Evolutionary conservation across 2,329 filamentous ascomycete genomes (phyloP), one percentile per base, ranked within the genome.

Genomic region (Kalmusia sp.): DNA sequence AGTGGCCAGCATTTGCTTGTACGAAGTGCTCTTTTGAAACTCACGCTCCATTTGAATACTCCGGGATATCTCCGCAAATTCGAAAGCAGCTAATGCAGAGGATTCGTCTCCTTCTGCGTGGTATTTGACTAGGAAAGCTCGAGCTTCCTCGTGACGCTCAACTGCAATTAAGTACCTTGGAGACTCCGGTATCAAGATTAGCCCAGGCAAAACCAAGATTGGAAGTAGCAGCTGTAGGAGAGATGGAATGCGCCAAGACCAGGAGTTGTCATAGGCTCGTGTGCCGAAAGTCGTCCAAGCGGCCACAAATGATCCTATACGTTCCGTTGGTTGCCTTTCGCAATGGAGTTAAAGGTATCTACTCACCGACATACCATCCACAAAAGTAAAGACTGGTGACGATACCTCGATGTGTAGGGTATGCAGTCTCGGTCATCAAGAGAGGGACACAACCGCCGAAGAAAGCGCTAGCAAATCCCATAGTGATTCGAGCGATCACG

Each of bases 51-150:
- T 74, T 38, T 77, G 73, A 43, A 89, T 82, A 5, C 85, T 86
- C 62, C 86, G 80, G 57, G 81, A 82, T 70, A 90, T 90, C 73
- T 90, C 86, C 38, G 81, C 82, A 66, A 82, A 86, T 69, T 90
- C 85, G 63, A 86, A 84, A 59, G 87, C 83, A 3, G 89, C 87
- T 0, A 85, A 82, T 11, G 83, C 72, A 57, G 55, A 33, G 2
- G 69, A 81, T 72, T 57, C 70, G 68, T 70, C 86, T 75, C 86
- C 85, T 28, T 85, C 84, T 8, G 82, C 86, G 62, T 90, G 87
- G 60, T 87, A 85, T 62, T 86, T 84, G 53, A 84, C 81, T 3
- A 91, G 76, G 2, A 87, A 82, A 0, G 77, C 70, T 4, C 88
- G 77, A 2, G 87, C 87, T 62, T 89, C 81, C 19, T 86, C 83